Base-by-base conservation (phyloP, 2,329 filamentous ascomycete species). In the Aspergillus japonicus region DNA sequence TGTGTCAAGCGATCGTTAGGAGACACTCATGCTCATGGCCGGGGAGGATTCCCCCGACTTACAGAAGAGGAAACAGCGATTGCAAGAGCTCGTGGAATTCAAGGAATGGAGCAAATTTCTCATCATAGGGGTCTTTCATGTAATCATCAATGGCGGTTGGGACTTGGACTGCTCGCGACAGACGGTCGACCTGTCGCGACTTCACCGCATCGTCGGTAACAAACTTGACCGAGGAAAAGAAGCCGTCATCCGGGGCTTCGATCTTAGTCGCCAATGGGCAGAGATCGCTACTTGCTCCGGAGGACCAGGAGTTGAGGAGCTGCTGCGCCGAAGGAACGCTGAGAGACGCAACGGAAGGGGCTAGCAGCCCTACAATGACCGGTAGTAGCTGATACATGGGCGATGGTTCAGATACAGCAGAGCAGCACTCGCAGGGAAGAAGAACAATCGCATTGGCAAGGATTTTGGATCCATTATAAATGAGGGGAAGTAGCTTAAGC, bases 71-170 rank as follows among this genome's bases (percentile, higher is more conserved):
- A 62, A 85, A 88, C 0, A 81, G 78, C 58, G 75, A 65, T 57
- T 79, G 66, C 33, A 88, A 72, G 35, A 82, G 81, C 7, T 69
- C 67, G 5, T 83, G 81, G 56, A 89, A 81, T 2, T 82, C 74
- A 49, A 80, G 79, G 64, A 90, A 83, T 10, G 83, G 78, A 2
- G 84, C 80, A 81, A 87, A 90, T 54, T 84, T 78, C 48, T 80
- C 71, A 66, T 89, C 87, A 56, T 80, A 85, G 0, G 81, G 81
- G 51, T 84, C 75, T 1, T 42, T 66, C 57, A 68, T 66, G 54
- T 67, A 72, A 55, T 76, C 72, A 12, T 67, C 68, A 12, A 75
- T 66, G 2, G 68, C 68, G 1, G 84, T 85, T 0, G 83, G 82
- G 26, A 87, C 78, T 65, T 82, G 79, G 31, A 88, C 84, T 4